Percentiles rank a stretch among this genome's conserved stretches.
Conservation (phyloP, 306 rosid genomes). For the Gillenia trifoliata region DNA sequence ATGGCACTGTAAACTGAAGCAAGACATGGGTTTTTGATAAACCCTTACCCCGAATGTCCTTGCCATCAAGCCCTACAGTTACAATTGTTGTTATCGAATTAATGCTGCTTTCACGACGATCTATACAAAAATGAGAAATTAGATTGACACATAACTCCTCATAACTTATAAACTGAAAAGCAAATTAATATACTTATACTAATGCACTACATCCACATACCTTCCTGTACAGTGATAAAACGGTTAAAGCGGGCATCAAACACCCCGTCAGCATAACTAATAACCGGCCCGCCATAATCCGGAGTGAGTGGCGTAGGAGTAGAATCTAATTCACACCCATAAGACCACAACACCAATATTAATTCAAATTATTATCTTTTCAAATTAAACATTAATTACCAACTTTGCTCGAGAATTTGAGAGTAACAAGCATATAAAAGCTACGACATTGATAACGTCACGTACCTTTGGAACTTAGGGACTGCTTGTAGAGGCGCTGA, state of each 20-base stretch:
- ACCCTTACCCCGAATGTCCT: slow-evolving; percentile 56
- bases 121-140: slow-evolving; percentile 26
- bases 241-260: slow-evolving; percentile 74
- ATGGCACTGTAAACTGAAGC: neutral
- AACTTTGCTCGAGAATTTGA: neutral
- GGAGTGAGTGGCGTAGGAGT: slow-evolving; percentile 69
- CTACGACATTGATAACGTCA: neutral
- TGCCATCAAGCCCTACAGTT: slow-evolving; percentile 51
- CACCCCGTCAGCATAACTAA: slow-evolving; percentile 84
- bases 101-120: slow-evolving; percentile 59
- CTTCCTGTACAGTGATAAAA: slow-evolving; percentile 77
- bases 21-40: neutral
- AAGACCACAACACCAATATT: neutral
- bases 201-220: slow-evolving; percentile 20
- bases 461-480: slow-evolving; percentile 41
- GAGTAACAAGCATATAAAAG: neutral
- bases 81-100: slow-evolving; percentile 68
- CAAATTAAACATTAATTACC: neutral
- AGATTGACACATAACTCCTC: neutral
- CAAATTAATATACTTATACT: neutral
- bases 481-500: slow-evolving; percentile 82
- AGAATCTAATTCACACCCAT: slow-evolving; percentile 41
- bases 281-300: slow-evolving; percentile 61
- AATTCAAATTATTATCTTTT: neutral
- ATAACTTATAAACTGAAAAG: neutral